Evolutionary conservation across 805 yeast genomes (phyloP), one percentile per base, ranked within the genome.

Genomic region (Soucietia sequanensis): DNA sequence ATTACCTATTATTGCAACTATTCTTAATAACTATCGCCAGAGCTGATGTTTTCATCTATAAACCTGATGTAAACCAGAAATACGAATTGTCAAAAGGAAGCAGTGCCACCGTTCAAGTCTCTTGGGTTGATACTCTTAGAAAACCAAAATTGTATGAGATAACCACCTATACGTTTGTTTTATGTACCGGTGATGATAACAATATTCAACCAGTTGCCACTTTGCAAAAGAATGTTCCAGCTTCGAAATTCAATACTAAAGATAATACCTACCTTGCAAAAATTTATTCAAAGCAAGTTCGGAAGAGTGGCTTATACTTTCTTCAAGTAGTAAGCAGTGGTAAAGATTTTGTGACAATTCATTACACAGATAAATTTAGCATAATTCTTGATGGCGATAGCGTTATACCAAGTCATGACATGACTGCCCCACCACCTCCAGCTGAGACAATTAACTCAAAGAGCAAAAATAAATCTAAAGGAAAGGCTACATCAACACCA

Each of bases 151-250:
- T 31, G 10, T 14, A 17, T 1, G 28, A 23, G 14, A 15, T 31
- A 6, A 11, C 15, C 15, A 27, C 27, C 37, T 33, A 27, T 12
- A 33, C 37, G 3, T 33, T 33, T 26, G 31, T 19, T 12, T 32
- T 33, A n/a, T 33, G 37, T 15, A 27, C 16, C 13, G 37, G 37
- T 7, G 12, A 12, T n/a, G 27, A 27, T n/a, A 27, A 27, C 5
- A 20, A 33, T 6, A 33, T 33, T 9, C 9, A 19, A 15, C 13
- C 37, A 10, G 31, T 33, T 13, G 6, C 11, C 26, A 27, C 19
- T 12, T 20, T 33, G 9, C 13, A 12, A n/a, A n/a, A 24, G 4
- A 9, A 24, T 6, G 12, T 12, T 8, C 12, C 12, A 24, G 27
- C 14, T 10, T 3, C n/a, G 14, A 9, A 11, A 7, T 12, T 12